Base-by-base conservation (phyloP, 2,329 filamentous ascomycete species). In the Aureobasidium pullulans region DNA sequence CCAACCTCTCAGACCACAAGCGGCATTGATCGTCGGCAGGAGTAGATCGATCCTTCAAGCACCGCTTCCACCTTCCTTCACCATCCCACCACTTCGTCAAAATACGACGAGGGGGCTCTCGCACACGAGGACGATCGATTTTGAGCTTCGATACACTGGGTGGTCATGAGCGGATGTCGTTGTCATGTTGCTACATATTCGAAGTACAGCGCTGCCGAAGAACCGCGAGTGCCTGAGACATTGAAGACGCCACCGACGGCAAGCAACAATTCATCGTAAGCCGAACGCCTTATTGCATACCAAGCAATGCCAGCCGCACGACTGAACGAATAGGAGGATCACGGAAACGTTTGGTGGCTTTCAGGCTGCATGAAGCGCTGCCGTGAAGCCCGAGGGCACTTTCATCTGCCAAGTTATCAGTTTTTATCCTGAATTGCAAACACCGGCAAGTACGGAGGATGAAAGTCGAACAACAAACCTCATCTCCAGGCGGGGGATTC, bases 311-410 rank as follows among this genome's bases (percentile, higher is more conserved):
- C 52, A 28, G 10, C 39, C 16, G 39, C 40, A 7, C n/a, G 6
- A 4, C 7, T 34, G 16, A 56, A 32, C 52, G 39, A 56, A 56
- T 56, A 44, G n/a, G 39, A 44, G 11, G 6, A n/a, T 15, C 7
- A 37, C 52, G 52, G 52, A 56, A 34, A 37, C 36, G 15, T 40
- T 53, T 13, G 7, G 37, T 53, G 49, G 49, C 49, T 53, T 56
- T 34, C 40, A n/a, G 31, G 31, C 39, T 56, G 52, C 52, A 56
- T 56, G 40, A 36, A 56, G 52, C 52, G 40, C 36, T 36, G 31
- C 52, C n/a, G 29, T 31, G 16, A 28, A 44, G 11, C 7, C 11
- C 13, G 40, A 44, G 8, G 39, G 52, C 3, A 44, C 16, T 44
- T 15, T 31, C 23, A 23, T 23, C 28, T 36, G 39, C 52, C 52